Percentiles rank a stretch among this genome's conserved stretches.
Conservation (phyloP, 164 flowering plant species). For the Tinospora cordifolia region DNA sequence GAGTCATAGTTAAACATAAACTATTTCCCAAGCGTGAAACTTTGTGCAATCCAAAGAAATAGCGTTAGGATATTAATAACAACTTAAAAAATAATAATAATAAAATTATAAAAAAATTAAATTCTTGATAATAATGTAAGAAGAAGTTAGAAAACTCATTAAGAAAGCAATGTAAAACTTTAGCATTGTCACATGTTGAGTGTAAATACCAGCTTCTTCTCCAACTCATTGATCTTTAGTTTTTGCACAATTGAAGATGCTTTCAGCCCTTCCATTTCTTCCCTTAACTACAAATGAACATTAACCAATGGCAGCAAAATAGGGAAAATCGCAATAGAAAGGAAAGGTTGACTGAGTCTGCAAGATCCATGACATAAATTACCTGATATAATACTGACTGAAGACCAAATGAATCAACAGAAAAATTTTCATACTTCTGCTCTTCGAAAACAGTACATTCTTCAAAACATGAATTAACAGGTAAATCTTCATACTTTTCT, state of each 20-base stretch:
- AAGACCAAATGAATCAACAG: slow-evolving; percentile 22
- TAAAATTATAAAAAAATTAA: too few species aligned
- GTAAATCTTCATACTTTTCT: slow-evolving; percentile 21
- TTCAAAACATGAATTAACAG: slow-evolving; percentile 14
- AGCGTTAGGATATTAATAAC: not conserved
- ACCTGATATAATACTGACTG: slow-evolving; percentile 42
- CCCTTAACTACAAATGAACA: slow-evolving; percentile 37
- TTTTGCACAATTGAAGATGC: slow-evolving; percentile 34
- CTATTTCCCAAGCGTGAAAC: not conserved
- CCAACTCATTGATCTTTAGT: slow-evolving; percentile 32
- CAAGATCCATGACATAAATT: slow-evolving; percentile 11
- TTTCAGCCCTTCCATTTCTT: slow-evolving; percentile 48
- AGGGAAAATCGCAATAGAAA: not conserved
- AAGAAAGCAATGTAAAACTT: not conserved
- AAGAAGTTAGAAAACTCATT: not conserved
- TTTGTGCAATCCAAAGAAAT: not conserved
- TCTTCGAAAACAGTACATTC: not conserved
- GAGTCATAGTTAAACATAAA: not conserved
- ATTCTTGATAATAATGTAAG: not conserved
- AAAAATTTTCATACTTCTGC: slow-evolving; percentile 22
- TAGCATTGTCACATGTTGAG: slow-evolving; percentile 5
- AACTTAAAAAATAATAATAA: too few species aligned
- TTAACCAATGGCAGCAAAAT: not conserved
- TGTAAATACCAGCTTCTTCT: slow-evolving; percentile 59
- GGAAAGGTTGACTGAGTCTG: not conserved